Conservation (phyloP, 768 basidiomycete genomes). For the Daedalea quercina region DNA sequence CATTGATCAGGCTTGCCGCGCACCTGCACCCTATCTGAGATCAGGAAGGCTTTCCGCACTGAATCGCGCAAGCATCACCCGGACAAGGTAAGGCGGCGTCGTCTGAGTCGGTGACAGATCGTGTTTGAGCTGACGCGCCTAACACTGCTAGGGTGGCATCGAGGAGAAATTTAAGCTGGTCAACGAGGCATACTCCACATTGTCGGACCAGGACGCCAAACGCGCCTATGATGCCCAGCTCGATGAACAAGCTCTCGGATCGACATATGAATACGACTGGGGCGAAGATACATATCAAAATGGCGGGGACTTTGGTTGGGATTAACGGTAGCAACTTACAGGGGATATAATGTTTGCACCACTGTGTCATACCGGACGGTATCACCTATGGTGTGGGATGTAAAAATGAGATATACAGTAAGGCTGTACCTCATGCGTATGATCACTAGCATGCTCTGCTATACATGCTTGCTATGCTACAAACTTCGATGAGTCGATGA, state of each 20-base stretch:
- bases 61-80: constrained; percentile 26
- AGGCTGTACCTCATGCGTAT: too few relatives aligned
- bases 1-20: constrained; percentile 32
- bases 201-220: constrained; percentile 64
- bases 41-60: constrained; percentile 50
- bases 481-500: too few relatives aligned
- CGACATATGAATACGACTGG: neutral
- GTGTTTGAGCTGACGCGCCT: neutral
- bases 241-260: neutral
- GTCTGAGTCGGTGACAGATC: neutral
- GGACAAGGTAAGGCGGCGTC: constrained; percentile 58
- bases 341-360: too few relatives aligned
- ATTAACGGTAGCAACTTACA: too few relatives aligned
- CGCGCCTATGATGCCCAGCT: constrained; percentile 49
- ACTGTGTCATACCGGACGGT: too few relatives aligned
- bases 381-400: too few relatives aligned
- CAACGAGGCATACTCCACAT: constrained; percentile 68
- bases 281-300: too few relatives aligned
- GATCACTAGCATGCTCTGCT: too few relatives aligned
- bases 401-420: too few relatives aligned
- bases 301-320: too few relatives aligned
- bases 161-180: constrained; percentile 93
- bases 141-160: constrained; percentile 46
- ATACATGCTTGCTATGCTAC: too few relatives aligned
- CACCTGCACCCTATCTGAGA: constrained; percentile 56